Percentiles rank a stretch among this genome's conserved stretches.
phyloP scores from a whole-genome alignment of 2,329 filamentous ascomycete species.

The Hymenoscyphus fructigenus region DNA sequence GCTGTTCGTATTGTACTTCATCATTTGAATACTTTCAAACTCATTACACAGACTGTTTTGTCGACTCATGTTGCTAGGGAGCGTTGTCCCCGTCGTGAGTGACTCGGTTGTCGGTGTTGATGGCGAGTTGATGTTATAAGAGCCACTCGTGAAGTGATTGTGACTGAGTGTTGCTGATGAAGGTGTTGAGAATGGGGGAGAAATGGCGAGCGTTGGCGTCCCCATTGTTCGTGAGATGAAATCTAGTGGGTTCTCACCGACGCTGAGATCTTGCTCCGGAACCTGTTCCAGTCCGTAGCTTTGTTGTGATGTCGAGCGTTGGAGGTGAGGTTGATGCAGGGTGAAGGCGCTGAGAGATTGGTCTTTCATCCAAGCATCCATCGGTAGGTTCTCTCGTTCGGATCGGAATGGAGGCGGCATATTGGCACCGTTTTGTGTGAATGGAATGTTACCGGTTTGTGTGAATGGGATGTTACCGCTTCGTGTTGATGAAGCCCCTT shows the following conservation, averaged over 20 bases:
- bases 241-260: slow-evolving; percentile 29
- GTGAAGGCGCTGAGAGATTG: slow-evolving; percentile 30
- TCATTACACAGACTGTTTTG: slow-evolving; percentile 37
- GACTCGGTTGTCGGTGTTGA: slow-evolving; percentile 33
- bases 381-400: slow-evolving; percentile 28
- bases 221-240: slow-evolving; percentile 29
- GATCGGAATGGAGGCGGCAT: slow-evolving; percentile 28
- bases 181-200: slow-evolving; percentile 22
- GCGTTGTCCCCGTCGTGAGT: slow-evolving; percentile 36
- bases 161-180: slow-evolving; percentile 19
- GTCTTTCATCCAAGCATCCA: slow-evolving; percentile 33
- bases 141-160: slow-evolving; percentile 20
- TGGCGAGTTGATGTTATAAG: slow-evolving; percentile 31
- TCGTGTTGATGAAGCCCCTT: slow-evolving; percentile 29
- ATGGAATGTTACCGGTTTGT: slow-evolving; percentile 29
- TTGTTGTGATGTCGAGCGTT: slow-evolving; percentile 27
- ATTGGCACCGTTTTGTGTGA: slow-evolving; percentile 27
- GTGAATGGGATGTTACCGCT: slow-evolving; percentile 31
- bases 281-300: slow-evolving; percentile 29
- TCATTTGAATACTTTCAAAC: slow-evolving; percentile 36
- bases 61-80: slow-evolving; percentile 36
- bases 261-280: slow-evolving; percentile 24
- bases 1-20: slow-evolving; percentile 35
- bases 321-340: slow-evolving; percentile 26
- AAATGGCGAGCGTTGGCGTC: slow-evolving; percentile 24